These are phyloP conservation scores for Leccinum incarnatum DNA, from an alignment of 768 basidiomycete species.

Conservation along the genomic window DNA sequence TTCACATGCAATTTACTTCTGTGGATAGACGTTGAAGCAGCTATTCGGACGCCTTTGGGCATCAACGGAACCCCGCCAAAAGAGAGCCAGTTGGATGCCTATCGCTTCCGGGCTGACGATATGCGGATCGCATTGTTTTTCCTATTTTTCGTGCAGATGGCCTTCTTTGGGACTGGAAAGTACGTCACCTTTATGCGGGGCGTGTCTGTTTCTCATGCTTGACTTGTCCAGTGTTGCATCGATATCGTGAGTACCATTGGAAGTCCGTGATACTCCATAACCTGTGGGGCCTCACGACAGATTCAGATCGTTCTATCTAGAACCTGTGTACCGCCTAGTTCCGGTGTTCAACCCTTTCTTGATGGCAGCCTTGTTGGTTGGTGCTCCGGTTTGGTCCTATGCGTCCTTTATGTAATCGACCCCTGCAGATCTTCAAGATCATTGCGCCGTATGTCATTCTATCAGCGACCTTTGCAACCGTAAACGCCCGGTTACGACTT, in stretches of 20 bases:
- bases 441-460: conserved; percentile 77
- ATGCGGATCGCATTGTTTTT: conserved; percentile 77
- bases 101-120: conserved; percentile 57
- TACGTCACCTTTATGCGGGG: conserved; percentile 35
- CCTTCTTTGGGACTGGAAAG: conserved; percentile 86
- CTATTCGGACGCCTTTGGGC: conserved; percentile 17
- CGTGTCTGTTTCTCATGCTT: background rate
- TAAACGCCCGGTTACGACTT: conserved; percentile 64
- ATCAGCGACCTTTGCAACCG: conserved; percentile 61
- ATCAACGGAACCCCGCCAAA: conserved; percentile 3
- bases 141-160: conserved; percentile 83
- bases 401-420: conserved; percentile 1
- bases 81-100: conserved; percentile 15
- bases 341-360: conserved; percentile 84
- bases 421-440: conserved; percentile 71
- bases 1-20: conserved; percentile 59
- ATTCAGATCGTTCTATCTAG: conserved; percentile 75
- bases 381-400: conserved; percentile 11
- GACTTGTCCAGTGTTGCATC: conserved; percentile 61
- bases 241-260: conserved; percentile 57
- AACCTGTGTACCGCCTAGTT: conserved; percentile 83
- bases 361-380: conserved; percentile 72
- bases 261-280: background rate
- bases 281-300: background rate
- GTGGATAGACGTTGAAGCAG: conserved; percentile 67